phyloP scores from a whole-genome alignment of 768 basidiomycete genomes.

The Aureoboletus auriporus region DNA sequence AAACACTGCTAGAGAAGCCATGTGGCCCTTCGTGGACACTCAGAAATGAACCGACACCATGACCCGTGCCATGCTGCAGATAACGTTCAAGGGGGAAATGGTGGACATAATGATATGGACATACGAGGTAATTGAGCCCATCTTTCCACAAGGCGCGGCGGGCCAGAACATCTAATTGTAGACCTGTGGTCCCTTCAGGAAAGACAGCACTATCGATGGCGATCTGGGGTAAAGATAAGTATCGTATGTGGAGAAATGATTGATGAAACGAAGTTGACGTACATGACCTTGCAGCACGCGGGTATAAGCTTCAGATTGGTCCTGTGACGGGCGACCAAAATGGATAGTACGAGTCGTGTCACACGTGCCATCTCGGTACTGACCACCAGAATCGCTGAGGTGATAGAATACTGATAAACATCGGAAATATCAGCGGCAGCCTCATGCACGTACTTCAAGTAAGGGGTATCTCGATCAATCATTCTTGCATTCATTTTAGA shows the following conservation, averaged over 20 bases:
- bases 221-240: constrained; percentile 49
- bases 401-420: constrained; percentile 12
- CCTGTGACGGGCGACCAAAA: constrained; percentile 82
- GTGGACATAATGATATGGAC: constrained; percentile 22
- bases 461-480: constrained; percentile 78
- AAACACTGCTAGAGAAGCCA: constrained; percentile 64
- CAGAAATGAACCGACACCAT: constrained; percentile 85
- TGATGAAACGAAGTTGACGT: constrained; percentile 34
- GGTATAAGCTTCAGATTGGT: constrained; percentile 89
- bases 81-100: constrained; percentile 13
- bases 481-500: constrained; percentile 60
- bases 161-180: constrained; percentile 84
- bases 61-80: constrained; percentile 82
- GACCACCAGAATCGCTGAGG: constrained; percentile 84
- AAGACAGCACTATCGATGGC: constrained; percentile 88
- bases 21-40: constrained; percentile 85
- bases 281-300: constrained; percentile 96
- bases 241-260: constrained; percentile 12
- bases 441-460: constrained; percentile 68
- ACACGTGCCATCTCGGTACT: constrained; percentile 87
- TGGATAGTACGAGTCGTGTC: constrained; percentile 81
- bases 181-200: constrained; percentile 85
- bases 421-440: constrained; percentile 9
- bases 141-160: constrained; percentile 85
- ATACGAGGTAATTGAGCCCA: constrained; percentile 73